These are phyloP conservation scores for Colletotrichum sp. DNA, from an alignment of 2,329 filamentous ascomycete genomes.

Conservation along the genomic window DNA sequence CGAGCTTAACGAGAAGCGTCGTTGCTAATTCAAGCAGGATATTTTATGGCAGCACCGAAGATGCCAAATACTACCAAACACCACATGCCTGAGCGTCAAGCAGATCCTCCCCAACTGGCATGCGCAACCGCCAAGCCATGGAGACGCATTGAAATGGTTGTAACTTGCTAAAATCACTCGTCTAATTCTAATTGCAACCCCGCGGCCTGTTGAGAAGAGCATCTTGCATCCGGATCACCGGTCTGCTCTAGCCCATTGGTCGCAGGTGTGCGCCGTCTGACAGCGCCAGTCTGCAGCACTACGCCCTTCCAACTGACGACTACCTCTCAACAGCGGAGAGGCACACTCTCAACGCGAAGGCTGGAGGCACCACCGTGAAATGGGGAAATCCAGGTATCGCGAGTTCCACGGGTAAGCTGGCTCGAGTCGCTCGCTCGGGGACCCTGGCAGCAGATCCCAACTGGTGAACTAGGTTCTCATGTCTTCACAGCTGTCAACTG, in stretches of 20 bases:
- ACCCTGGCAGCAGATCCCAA: constrained; percentile 16
- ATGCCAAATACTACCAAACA: neutral
- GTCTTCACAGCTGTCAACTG: constrained; percentile 15
- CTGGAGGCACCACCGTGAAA: neutral
- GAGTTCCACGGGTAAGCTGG: neutral
- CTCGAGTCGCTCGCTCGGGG: neutral
- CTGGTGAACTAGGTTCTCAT: constrained; percentile 10
- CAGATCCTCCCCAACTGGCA: neutral
- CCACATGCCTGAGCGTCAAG: neutral
- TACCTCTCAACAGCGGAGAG: neutral
- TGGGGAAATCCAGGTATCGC: neutral
- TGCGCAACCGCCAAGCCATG: neutral
- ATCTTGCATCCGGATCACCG: neutral
- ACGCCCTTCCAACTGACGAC: neutral
- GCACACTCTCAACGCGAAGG: neutral
- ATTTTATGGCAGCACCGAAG: neutral
- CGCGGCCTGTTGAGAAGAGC: neutral
- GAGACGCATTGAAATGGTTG: neutral
- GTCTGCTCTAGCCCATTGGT: neutral
- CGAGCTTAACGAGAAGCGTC: neutral
- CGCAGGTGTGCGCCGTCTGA: neutral
- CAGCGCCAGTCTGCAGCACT: neutral
- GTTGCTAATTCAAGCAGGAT: neutral
- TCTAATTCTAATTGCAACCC: neutral
- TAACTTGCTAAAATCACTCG: neutral